phyloP scores from a whole-genome alignment of 345 rosid species.

The Populus simonii region DNA sequence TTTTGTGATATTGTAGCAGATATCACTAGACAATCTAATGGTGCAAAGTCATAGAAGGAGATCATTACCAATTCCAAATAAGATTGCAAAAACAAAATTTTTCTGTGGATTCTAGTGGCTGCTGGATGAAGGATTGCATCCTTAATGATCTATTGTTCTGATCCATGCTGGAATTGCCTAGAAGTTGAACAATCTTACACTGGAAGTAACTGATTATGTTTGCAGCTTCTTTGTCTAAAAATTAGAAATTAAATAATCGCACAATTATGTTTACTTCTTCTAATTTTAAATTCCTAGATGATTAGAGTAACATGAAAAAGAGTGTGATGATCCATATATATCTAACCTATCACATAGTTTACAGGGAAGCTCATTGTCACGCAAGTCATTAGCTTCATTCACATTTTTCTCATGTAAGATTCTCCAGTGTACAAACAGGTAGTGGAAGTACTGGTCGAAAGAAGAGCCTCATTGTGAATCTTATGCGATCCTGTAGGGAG shows the following conservation, averaged over 20 bases:
- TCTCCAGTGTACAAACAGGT: slow-evolving; percentile 79
- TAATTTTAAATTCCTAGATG: no score
- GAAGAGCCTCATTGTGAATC: slow-evolving; percentile 74
- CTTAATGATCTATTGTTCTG: not conserved
- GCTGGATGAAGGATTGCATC: not conserved
- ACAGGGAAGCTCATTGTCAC: not conserved
- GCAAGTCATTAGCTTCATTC: not conserved
- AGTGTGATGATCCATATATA: not conserved
- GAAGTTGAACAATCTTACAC: not conserved
- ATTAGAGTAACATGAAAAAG: no score
- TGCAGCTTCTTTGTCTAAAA: not conserved
- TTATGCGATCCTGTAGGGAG: slow-evolving; percentile 81
- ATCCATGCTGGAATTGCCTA: not conserved
- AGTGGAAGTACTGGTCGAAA: slow-evolving; percentile 69
- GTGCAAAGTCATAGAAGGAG: not conserved
- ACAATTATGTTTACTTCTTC: no score
- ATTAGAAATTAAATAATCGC: not conserved
- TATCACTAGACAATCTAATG: not conserved
- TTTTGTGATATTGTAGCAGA: no score
- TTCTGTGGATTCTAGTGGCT: not conserved
- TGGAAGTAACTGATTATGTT: not conserved
- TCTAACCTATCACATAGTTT: not conserved
- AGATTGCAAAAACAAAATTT: not conserved
- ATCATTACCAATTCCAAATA: not conserved
- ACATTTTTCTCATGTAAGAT: slow-evolving; percentile 29